Evolutionary conservation across 192 early-diverging fungal species (phyloP).

Genomic region (Podila verticillata): DNA sequence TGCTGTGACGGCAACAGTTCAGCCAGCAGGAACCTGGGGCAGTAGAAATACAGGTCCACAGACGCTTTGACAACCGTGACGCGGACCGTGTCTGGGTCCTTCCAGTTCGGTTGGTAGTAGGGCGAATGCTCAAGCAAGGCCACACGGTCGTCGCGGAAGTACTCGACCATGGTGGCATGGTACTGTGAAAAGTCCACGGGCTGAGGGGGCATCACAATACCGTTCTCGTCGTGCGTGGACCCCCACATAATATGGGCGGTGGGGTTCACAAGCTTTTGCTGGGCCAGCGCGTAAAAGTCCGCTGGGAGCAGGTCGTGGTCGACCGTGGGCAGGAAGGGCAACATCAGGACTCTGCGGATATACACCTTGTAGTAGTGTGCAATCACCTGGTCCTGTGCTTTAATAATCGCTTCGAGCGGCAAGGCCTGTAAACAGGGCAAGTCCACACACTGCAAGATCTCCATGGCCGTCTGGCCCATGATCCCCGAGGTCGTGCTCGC

Average conservation of each 20-base stretch:
- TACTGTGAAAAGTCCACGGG: background rate
- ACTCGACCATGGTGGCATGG: background rate
- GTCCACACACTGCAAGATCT: background rate
- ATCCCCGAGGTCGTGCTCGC: background rate
- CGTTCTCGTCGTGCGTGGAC: background rate
- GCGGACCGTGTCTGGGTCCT: background rate
- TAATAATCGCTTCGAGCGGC: background rate
- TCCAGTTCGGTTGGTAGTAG: background rate
- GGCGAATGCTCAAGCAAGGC: background rate
- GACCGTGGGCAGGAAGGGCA: background rate
- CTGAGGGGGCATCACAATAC: background rate
- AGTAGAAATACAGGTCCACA: background rate
- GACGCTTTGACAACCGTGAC: background rate
- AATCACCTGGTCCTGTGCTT: background rate
- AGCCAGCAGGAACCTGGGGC: background rate
- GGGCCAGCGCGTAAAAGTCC: background rate
- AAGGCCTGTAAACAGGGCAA: background rate
- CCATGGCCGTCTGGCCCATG: background rate
- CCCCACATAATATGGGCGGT: slow-evolving; percentile 1
- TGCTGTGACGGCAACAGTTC: background rate
- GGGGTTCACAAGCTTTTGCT: background rate
- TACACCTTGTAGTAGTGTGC: too few relatives aligned
- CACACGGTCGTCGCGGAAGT: background rate
- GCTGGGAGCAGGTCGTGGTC: background rate
- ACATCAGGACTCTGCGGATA: background rate